Conservation (phyloP, 2,329 filamentous ascomycete species). For the Plectosphaerella plurivora region DNA sequence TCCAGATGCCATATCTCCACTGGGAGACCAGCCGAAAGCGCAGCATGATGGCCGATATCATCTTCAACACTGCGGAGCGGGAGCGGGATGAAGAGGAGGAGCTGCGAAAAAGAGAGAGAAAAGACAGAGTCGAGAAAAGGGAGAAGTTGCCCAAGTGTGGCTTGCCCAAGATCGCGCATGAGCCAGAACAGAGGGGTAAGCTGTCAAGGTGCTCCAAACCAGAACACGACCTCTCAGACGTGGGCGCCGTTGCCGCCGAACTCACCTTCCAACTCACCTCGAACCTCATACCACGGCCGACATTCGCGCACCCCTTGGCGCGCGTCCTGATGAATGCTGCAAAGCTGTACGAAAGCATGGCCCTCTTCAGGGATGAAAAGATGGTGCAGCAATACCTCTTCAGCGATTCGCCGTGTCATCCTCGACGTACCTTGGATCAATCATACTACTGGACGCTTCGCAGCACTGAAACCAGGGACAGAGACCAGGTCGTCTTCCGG, state of each 20-base stretch:
- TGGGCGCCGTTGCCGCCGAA: too few species aligned
- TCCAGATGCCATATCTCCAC: conserved; percentile 34
- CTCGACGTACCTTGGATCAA: conserved; percentile 41
- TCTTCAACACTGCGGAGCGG: conserved; percentile 12
- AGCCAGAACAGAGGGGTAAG: too few species aligned
- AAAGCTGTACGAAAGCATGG: conserved; percentile 29
- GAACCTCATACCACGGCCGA: background rate
- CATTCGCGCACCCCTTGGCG: conserved; percentile 17
- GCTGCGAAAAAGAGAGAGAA: background rate
- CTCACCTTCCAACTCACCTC: background rate
- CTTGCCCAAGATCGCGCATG: too few species aligned
- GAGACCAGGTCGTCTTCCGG: conserved; percentile 37
- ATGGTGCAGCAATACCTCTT: conserved; percentile 27
- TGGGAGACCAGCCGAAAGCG: conserved; percentile 33
- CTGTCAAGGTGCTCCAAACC: background rate
- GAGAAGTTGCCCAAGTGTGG: too few species aligned
- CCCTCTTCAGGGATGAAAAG: conserved; percentile 25
- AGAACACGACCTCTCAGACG: background rate
- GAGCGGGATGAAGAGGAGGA: background rate
- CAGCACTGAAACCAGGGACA: conserved; percentile 32
- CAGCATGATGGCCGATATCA: conserved; percentile 19
- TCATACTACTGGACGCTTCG: conserved; percentile 35
- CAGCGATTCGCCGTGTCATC: conserved; percentile 30
- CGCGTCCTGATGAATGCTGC: conserved; percentile 26
- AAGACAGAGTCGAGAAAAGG: too few species aligned